Percentiles rank a stretch among this genome's conserved stretches.
Conservation (phyloP, 371 early-diverging fungal genomes). For the Mucor ambiguus region DNA sequence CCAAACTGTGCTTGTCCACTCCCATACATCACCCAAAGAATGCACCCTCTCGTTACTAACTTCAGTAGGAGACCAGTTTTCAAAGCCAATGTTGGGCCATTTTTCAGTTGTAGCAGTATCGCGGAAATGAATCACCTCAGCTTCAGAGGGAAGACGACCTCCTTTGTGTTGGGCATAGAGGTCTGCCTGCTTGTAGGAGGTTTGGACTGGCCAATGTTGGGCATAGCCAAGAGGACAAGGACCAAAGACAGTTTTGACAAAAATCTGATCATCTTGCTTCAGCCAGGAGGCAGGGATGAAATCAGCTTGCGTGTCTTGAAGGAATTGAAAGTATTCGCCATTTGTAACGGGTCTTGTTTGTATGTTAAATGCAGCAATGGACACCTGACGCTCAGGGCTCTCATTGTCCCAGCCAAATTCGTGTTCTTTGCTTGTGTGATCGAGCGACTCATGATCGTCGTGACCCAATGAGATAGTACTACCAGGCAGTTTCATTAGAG, state of each 20-base stretch:
- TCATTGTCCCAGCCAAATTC: conserved; percentile 93
- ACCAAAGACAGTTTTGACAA: conserved; percentile 72
- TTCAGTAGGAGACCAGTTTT: conserved; percentile 64
- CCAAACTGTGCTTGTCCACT: conserved; percentile 78
- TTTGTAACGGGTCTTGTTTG: conserved; percentile 84
- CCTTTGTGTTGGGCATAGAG: conserved; percentile 64
- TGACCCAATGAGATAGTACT: conserved; percentile 57
- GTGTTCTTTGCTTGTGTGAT: conserved; percentile 15
- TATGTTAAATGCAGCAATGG: conserved; percentile 58
- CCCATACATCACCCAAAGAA: conserved; percentile 78
- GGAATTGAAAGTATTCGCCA: conserved; percentile 70
- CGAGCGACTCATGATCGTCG: conserved; percentile 56
- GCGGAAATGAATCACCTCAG: conserved; percentile 54
- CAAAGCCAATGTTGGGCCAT: conserved; percentile 60
- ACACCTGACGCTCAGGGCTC: conserved; percentile 51
- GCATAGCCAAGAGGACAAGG: conserved; percentile 54
- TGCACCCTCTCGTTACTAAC: conserved; percentile 44
- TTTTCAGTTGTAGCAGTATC: conserved; percentile 10
- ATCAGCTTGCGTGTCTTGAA: conserved; percentile 30
- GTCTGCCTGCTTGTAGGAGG: conserved; percentile 69
- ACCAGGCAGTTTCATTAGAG: conserved; percentile 18
- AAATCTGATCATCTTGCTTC: conserved; percentile 27
- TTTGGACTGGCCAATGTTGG: conserved; percentile 75
- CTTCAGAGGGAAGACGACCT: conserved; percentile 69
- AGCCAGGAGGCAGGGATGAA: conserved; percentile 58